Percentiles rank a stretch among this genome's conserved stretches.
Evolutionary conservation across 768 basidiomycete genomes (phyloP).

Genomic region (Cantharellus anzutake): DNA sequence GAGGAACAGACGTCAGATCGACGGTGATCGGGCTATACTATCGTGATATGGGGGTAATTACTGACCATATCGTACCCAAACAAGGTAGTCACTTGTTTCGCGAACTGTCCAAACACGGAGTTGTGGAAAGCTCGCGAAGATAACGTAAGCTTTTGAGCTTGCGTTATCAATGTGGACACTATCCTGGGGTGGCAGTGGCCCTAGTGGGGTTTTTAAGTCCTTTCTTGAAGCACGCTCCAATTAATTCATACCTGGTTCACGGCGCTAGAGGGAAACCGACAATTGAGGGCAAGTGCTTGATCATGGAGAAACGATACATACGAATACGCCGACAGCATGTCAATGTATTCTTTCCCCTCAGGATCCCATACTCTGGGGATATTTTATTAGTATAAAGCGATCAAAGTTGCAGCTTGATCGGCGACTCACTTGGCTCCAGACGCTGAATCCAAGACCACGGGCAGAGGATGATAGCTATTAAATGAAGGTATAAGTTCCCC

Average conservation of each 20-base stretch:
- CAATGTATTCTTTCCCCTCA: slow-evolving; percentile 89
- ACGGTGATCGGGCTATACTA: not conserved
- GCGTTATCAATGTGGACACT: slow-evolving; percentile 57
- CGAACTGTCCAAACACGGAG: slow-evolving; percentile 76
- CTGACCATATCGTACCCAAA: slow-evolving; percentile 77
- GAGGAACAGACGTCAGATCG: not conserved
- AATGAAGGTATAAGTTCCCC: too few species aligned
- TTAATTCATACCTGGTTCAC: slow-evolving; percentile 56
- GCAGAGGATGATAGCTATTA: slow-evolving; percentile 81
- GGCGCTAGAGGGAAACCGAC: slow-evolving; percentile 30
- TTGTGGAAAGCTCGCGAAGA: slow-evolving; percentile 97
- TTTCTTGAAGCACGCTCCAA: not conserved
- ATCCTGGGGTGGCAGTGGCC: slow-evolving; percentile 89
- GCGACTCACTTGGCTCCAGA: slow-evolving; percentile 63
- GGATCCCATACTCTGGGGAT: slow-evolving; percentile 63
- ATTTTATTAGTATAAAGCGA: slow-evolving; percentile 3
- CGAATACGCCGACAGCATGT: slow-evolving; percentile 97
- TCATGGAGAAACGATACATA: slow-evolving; percentile 23
- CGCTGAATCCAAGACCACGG: slow-evolving; percentile 83
- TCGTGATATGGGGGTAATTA: not conserved
- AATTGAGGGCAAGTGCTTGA: not conserved
- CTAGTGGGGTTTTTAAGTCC: slow-evolving; percentile 15
- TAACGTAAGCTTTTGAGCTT: slow-evolving; percentile 79
- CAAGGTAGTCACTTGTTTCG: slow-evolving; percentile 60
- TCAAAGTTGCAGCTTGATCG: slow-evolving; percentile 2